Evolutionary conservation across 73 alveolate genomes (phyloP).

Genomic region (Diophrys sp.): DNA sequence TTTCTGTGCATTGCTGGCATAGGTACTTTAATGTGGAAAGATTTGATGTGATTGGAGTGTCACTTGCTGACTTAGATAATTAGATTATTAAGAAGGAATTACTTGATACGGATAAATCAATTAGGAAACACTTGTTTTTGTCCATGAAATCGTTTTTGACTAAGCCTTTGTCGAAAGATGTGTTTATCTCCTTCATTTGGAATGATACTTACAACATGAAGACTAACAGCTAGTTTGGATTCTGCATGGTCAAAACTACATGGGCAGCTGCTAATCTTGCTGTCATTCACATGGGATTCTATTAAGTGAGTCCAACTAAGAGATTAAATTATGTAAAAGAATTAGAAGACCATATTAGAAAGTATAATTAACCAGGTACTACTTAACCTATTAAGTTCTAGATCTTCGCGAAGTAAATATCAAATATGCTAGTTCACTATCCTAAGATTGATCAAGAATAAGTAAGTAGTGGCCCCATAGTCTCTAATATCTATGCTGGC

Average conservation of each 20-base stretch:
- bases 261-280: slow-evolving; percentile 10
- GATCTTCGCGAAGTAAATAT: background rate
- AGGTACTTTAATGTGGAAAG: slow-evolving; percentile 9
- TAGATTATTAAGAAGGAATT: background rate
- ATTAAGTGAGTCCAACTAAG: slow-evolving; percentile 8
- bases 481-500: too few species aligned
- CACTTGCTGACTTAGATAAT: background rate
- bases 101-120: background rate
- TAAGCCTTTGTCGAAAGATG: background rate
- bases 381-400: background rate
- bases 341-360: background rate
- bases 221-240: slow-evolving; percentile 1
- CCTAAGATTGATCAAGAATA: too few species aligned
- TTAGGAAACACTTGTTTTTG: slow-evolving; percentile 1
- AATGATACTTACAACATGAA: slow-evolving; percentile 5
- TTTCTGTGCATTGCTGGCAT: slow-evolving; percentile 3
- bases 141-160: background rate
- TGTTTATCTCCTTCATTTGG: slow-evolving; percentile 1
- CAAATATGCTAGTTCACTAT: slow-evolving; percentile 7
- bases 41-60: background rate
- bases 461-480: too few species aligned
- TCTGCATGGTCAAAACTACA: background rate
- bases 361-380: background rate
- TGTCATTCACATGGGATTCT: slow-evolving; percentile 1
- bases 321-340: background rate